These are phyloP conservation scores for Lachancea mirantina DNA, from an alignment of 805 yeast species.

Conservation along the genomic window DNA sequence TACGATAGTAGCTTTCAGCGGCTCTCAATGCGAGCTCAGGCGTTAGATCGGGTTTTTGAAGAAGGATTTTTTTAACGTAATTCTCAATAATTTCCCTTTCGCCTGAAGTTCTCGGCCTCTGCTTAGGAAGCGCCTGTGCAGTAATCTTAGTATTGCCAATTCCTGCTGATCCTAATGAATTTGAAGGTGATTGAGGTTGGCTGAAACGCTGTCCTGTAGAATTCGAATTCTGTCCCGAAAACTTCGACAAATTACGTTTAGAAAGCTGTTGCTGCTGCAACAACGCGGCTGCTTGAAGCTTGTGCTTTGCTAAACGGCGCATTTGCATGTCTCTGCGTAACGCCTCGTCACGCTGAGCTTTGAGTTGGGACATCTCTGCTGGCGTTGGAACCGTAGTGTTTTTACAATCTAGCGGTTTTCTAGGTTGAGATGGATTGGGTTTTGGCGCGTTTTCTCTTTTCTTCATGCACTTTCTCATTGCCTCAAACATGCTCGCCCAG, in stretches of 20 bases:
- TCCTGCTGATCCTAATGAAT: slow-evolving; percentile 10
- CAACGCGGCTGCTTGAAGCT: slow-evolving; percentile 22
- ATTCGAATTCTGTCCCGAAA: slow-evolving; percentile 10
- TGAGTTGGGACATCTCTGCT: slow-evolving; percentile 72
- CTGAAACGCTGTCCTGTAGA: slow-evolving; percentile 17
- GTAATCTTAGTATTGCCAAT: slow-evolving; percentile 7
- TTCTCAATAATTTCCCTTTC: slow-evolving; percentile 27
- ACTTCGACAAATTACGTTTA: slow-evolving; percentile 4
- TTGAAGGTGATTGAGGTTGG: slow-evolving; percentile 8
- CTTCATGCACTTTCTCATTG: slow-evolving; percentile 81
- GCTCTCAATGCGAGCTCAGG: slow-evolving; percentile 30
- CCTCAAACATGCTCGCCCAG: slow-evolving; percentile 98
- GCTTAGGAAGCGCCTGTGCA: slow-evolving; percentile 11
- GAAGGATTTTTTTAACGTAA: slow-evolving; percentile 26
- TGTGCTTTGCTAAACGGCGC: slow-evolving; percentile 27
- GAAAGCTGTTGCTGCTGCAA: slow-evolving; percentile 17
- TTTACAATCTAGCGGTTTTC: slow-evolving; percentile 35
- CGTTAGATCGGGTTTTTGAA: slow-evolving; percentile 27
- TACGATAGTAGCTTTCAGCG: slow-evolving; percentile 27
- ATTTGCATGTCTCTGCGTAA: slow-evolving; percentile 53
- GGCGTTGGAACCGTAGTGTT: slow-evolving; percentile 65
- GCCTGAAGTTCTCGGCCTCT: slow-evolving; percentile 13
- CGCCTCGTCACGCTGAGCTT: slow-evolving; percentile 79
- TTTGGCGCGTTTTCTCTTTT: slow-evolving; percentile 74
- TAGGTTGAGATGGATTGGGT: slow-evolving; percentile 44